Percentiles rank a stretch among this genome's conserved stretches.
phyloP scores from a whole-genome alignment of 73 alveolate genomes.

The Tetrahymena malaccensis region DNA sequence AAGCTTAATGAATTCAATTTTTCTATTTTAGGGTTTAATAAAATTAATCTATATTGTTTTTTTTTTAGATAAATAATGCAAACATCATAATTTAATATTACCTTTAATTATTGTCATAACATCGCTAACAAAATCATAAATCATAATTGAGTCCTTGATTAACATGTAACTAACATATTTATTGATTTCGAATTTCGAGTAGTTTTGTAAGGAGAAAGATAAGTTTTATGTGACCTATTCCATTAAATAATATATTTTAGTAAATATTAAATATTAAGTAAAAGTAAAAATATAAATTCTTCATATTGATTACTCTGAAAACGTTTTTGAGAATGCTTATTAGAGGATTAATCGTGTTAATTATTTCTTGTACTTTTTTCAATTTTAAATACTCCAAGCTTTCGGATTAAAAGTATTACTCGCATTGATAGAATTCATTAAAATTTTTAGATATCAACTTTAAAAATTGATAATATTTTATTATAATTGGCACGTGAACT shows the following conservation, averaged over 20 bases:
- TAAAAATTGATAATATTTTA: not conserved
- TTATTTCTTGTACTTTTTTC: not conserved
- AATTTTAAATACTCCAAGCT: not conserved
- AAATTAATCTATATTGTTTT: not conserved
- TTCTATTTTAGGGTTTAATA: not conserved
- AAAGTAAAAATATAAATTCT: not conserved
- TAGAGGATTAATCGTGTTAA: not conserved
- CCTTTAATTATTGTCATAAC: not conserved
- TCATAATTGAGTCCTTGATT: not conserved
- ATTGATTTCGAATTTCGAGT: not conserved
- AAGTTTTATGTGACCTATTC: not conserved
- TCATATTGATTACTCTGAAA: not conserved
- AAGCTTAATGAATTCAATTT: not conserved
- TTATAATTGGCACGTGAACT: not conserved
- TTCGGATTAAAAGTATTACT: not conserved
- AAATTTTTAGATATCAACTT: not conserved
- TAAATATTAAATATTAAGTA: not conserved
- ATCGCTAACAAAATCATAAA: not conserved
- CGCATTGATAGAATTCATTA: not conserved
- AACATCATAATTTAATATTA: not conserved
- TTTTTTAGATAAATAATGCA: no score
- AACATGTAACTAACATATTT: not conserved
- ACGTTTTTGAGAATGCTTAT: not conserved
- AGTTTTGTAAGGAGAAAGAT: not conserved
- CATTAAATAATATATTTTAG: not conserved